Evolutionary conservation across 306 rosid species (phyloP), one percentile per base, ranked within the genome.

Genomic region (Prosopis cineraria): DNA sequence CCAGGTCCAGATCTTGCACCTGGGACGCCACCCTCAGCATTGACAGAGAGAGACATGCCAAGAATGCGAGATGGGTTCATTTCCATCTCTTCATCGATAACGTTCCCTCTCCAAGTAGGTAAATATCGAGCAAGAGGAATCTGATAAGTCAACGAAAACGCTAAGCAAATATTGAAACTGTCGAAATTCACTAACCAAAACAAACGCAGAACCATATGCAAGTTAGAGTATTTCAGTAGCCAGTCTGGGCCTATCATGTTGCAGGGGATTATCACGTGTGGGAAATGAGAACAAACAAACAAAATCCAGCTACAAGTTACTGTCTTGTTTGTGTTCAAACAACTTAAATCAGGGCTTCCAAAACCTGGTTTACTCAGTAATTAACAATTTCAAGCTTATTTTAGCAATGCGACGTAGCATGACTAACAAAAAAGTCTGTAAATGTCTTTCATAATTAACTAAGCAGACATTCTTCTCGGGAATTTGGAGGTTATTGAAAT

Each of bases 21-120:
- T 1, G 93, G 92, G 60, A 87, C 78, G 17, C 94, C 97, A 52
- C 92, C 98, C 76, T 81, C 93, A 1, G 98, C 98, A 83, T 94
- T 94, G 76, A 94, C 89, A 2, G 98, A 92, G 13, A 94, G 69
- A 44, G 98, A 92, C 97, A 92, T 88, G 45, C 97, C 94, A 3
- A 92, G 80, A 55, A 94, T 83, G 31, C 96, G 97, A 3, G 94
- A 87, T 50, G 96, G 96, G 14, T 64, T 64, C 70, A 64, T 64
- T 64, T 64, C 70, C 70, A 64, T 19, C 29, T 64, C 29, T 36
- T 16, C 70, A 64, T 34, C 70, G 34, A 64, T 36, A 64, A 63
- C 68, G 3, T 33, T 63, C 44, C 68, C 68, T 9, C 68, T 16
- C 68, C 68, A 63, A 31, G 68, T 63, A 31, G 43, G 68, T 17